A percentile compares a stretch with the other conserved stretches of the same genome.
These are phyloP conservation scores for Marasmius sp. DNA, from an alignment of 1,284 basidiomycete genomes.

Conservation along the genomic window DNA sequence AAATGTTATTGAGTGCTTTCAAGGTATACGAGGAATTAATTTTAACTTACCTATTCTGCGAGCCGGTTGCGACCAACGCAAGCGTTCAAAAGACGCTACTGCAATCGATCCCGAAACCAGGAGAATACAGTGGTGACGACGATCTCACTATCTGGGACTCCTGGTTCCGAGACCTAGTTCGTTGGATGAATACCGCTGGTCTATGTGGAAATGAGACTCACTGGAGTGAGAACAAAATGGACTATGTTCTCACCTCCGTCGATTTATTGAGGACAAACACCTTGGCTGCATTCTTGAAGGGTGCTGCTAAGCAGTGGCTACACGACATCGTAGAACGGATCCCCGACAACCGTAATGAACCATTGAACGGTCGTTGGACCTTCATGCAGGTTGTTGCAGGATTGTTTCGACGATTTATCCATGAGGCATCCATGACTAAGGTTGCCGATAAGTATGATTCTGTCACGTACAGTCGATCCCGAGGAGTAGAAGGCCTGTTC, in stretches of 20 bases:
- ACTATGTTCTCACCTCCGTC: neutral
- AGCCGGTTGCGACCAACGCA: neutral
- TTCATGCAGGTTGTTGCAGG: constrained; percentile 11
- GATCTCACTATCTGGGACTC: constrained; percentile 5
- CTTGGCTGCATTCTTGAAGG: neutral
- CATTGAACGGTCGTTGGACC: constrained; percentile 1
- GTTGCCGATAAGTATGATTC: constrained; percentile 3
- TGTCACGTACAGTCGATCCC: neutral
- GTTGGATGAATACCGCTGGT: constrained; percentile 8
- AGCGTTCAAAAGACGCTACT: constrained; percentile 7
- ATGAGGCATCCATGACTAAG: constrained; percentile 6
- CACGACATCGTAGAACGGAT: constrained; percentile 1
- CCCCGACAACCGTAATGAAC: constrained; percentile 1
- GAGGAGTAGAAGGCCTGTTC: constrained; percentile 8
- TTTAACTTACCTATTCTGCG: neutral
- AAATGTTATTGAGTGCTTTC: constrained; percentile 1
- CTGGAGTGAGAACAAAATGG: neutral
- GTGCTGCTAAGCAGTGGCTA: constrained; percentile 5
- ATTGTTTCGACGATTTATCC: constrained; percentile 9
- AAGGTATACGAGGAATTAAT: constrained; percentile 3
- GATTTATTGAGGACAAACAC: constrained; percentile 6
- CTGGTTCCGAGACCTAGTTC: constrained; percentile 3
- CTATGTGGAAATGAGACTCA: neutral
- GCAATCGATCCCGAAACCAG: constrained; percentile 4
- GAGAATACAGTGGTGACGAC: constrained; percentile 1